Conservation (phyloP, 768 basidiomycete genomes). For the Russula ochroleuca region DNA sequence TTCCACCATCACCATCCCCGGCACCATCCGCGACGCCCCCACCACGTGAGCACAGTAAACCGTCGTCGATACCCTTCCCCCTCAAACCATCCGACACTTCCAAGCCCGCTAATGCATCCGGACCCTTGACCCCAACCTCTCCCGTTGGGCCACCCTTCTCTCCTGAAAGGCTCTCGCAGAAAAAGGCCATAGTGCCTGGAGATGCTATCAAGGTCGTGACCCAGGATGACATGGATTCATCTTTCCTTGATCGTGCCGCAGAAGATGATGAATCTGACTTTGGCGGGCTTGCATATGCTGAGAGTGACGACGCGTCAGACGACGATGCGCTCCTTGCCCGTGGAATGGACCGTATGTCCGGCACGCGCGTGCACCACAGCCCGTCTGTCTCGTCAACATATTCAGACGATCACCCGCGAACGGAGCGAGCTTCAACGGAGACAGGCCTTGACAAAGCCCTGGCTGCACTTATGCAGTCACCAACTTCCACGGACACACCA, state of each 20-base stretch:
- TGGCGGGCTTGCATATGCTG: constrained; percentile 39
- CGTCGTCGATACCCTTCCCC: constrained; percentile 30
- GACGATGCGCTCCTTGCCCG: constrained; percentile 30
- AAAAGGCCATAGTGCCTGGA: constrained; percentile 22
- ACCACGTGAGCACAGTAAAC: constrained; percentile 3
- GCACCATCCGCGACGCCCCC: constrained; percentile 18
- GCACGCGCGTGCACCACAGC: constrained; percentile 28
- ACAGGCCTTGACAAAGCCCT: constrained; percentile 43
- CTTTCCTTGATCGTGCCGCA: not conserved
- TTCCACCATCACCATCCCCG: constrained; percentile 26
- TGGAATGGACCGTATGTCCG: constrained; percentile 27
- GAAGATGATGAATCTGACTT: constrained; percentile 30
- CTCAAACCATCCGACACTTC: constrained; percentile 25
- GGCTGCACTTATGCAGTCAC: constrained; percentile 42
- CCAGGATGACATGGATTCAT: constrained; percentile 11
- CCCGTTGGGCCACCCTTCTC: constrained; percentile 37
- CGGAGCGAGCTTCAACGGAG: constrained; percentile 1
- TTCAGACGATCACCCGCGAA: constrained; percentile 25
- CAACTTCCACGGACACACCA: constrained; percentile 30
- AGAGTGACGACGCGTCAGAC: constrained; percentile 28
- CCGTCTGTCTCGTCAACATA: constrained; percentile 33
- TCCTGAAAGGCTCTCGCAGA: constrained; percentile 51
- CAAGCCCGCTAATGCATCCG: constrained; percentile 29
- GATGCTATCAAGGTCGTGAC: constrained; percentile 19
- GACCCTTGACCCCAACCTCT: constrained; percentile 29